phyloP scores from a whole-genome alignment of 2,329 filamentous ascomycete genomes.

The Furcasterigmium furcatum region DNA sequence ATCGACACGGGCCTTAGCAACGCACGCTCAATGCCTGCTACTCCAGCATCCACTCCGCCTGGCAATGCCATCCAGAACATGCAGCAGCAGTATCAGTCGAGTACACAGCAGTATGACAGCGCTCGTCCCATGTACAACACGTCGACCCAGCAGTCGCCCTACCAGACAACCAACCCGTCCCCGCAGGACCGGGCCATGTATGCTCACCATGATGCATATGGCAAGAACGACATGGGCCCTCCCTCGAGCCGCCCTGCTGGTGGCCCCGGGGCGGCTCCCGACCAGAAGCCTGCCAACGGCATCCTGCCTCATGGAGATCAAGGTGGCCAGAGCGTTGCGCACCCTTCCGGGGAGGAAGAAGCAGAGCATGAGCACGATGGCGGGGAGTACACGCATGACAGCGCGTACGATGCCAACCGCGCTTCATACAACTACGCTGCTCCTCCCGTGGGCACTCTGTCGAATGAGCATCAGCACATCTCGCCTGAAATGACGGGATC shows the following conservation, averaged over 20 bases:
- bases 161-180: conserved; percentile 59
- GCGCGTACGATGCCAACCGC: conserved; percentile 70
- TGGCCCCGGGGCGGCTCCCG: conserved; percentile 54
- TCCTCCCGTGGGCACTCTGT: conserved; percentile 61
- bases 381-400: conserved; percentile 80
- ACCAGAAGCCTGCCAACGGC: conserved; percentile 65
- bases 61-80: conserved; percentile 74
- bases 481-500: conserved; percentile 82
- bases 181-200: conserved; percentile 63
- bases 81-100: conserved; percentile 71
- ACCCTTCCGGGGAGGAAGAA: conserved; percentile 60
- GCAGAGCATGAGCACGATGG: conserved; percentile 72
- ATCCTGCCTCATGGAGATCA: conserved; percentile 56
- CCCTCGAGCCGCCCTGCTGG: conserved; percentile 59
- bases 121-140: conserved; percentile 77
- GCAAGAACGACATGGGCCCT: conserved; percentile 87
- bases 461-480: conserved; percentile 72
- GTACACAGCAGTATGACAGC: conserved; percentile 69
- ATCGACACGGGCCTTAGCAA: conserved; percentile 79
- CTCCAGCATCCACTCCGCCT: conserved; percentile 87
- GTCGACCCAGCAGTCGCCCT: conserved; percentile 67
- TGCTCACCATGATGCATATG: conserved; percentile 64
- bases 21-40: conserved; percentile 81
- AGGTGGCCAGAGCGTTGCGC: conserved; percentile 50
- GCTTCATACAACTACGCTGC: conserved; percentile 76